These are phyloP conservation scores for Arthrobotrys sphaeroides DNA, from an alignment of 2,329 filamentous ascomycete species.

Conservation along the genomic window DNA sequence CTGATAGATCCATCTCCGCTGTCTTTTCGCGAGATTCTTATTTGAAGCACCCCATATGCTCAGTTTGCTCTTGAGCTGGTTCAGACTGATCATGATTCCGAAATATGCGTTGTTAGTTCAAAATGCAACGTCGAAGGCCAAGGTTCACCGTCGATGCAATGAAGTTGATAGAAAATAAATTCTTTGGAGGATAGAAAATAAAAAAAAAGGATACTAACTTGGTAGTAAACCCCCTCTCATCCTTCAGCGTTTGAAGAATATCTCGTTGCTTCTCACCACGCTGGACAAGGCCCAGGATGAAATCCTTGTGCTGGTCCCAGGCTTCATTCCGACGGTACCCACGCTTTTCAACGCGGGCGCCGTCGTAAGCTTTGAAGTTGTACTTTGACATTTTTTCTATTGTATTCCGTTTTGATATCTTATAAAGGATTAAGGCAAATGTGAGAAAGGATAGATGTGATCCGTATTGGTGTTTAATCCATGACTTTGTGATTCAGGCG, in stretches of 20 bases:
- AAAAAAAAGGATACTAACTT: slow-evolving; percentile 4
- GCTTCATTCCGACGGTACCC: slow-evolving; percentile 33
- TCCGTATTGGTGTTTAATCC: not conserved
- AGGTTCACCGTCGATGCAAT: too few species aligned
- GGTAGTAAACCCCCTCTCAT: slow-evolving; percentile 21
- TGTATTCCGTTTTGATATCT: not conserved
- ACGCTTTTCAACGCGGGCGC: slow-evolving; percentile 25
- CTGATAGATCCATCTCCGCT: slow-evolving; percentile 35
- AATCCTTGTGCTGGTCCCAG: slow-evolving; percentile 46
- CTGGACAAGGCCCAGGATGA: slow-evolving; percentile 21
- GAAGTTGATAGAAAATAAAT: not conserved
- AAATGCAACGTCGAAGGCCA: too few species aligned
- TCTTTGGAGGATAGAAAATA: not conserved
- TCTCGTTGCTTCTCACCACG: slow-evolving; percentile 17
- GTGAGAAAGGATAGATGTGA: not conserved
- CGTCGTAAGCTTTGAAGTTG: slow-evolving; percentile 41
- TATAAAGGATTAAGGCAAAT: not conserved
- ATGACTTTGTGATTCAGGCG: not conserved
- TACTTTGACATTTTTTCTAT: slow-evolving; percentile 9
- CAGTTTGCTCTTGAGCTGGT: slow-evolving; percentile 43
- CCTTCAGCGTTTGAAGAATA: slow-evolving; percentile 19
- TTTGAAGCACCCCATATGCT: slow-evolving; percentile 35
- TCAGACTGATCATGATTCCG: slow-evolving; percentile 3
- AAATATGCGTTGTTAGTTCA: slow-evolving; percentile 17
- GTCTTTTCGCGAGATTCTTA: slow-evolving; percentile 28